Conservation (phyloP, 352 stramenopile genomes). For the Salisapilia sapeloensis region DNA sequence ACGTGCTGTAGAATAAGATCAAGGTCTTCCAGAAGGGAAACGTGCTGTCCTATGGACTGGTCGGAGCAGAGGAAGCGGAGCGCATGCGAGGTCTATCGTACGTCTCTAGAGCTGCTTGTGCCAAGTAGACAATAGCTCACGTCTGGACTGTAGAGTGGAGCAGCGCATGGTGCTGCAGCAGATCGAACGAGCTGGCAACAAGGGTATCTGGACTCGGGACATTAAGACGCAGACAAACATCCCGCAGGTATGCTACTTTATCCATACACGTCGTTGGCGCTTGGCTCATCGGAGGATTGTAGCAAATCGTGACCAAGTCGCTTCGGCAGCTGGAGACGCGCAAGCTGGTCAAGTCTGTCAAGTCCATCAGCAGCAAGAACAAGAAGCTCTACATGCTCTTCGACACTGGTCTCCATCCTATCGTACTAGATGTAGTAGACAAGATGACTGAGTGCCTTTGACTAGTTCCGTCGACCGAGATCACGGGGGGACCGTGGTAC, state of each 20-base stretch:
- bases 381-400: conserved; percentile 99
- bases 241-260: conserved; percentile 30
- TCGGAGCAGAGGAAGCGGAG: conserved; percentile 71
- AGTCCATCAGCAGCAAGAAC: conserved; percentile 97
- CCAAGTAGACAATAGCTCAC: conserved; percentile 1
- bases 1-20: conserved; percentile 46
- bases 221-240: conserved; percentile 97
- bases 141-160: conserved; percentile 42
- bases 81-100: conserved; percentile 72
- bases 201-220: conserved; percentile 97
- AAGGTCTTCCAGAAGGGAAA: conserved; percentile 82
- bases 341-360: conserved; percentile 97
- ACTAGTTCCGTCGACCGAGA: conserved; percentile 90
- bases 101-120: conserved; percentile 5
- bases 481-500: conserved; percentile 99
- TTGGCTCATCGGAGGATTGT: conserved; percentile 4
- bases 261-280: not conserved
- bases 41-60: conserved; percentile 69
- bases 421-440: conserved; percentile 1
- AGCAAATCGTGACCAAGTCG: conserved; percentile 95
- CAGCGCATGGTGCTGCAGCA: conserved; percentile 84
- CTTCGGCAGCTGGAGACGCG: conserved; percentile 94
- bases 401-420: conserved; percentile 53
- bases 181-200: conserved; percentile 93
- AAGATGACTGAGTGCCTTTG: conserved; percentile 8